Conservation (phyloP, 805 yeast genomes). For the Saturnispora zaruensis region DNA sequence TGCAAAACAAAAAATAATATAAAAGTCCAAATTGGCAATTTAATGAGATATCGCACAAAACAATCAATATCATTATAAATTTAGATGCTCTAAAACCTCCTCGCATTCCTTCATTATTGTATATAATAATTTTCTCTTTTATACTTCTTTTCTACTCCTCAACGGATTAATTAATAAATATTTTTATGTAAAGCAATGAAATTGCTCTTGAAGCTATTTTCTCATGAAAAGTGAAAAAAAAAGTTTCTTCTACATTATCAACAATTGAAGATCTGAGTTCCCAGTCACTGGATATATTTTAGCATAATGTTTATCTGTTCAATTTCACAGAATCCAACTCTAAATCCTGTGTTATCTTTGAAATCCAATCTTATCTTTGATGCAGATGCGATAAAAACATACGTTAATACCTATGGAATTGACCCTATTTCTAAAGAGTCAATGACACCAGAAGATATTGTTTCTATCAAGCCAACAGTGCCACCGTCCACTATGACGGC, state of each 20-base stretch:
- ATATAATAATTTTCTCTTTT: slow-evolving; percentile 3
- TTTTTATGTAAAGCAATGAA: not conserved
- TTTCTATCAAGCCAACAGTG: slow-evolving; percentile 28
- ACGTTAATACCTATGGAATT: slow-evolving; percentile 51
- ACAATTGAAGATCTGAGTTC: not conserved
- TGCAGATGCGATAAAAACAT: slow-evolving; percentile 46
- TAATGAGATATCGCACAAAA: slow-evolving; percentile 5
- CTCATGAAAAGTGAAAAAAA: not conserved
- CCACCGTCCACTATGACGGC: slow-evolving; percentile 12
- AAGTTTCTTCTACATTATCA: not conserved
- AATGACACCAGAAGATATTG: slow-evolving; percentile 47
- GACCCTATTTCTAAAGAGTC: slow-evolving; percentile 74
- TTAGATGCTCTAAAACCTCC: not conserved
- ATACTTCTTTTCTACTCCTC: slow-evolving; percentile 13
- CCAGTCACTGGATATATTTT: not conserved
- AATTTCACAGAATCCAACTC: slow-evolving; percentile 61
- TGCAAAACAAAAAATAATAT: not conserved
- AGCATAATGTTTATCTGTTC: slow-evolving; percentile 22
- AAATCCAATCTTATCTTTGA: slow-evolving; percentile 68
- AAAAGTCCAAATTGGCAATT: slow-evolving; percentile 3
- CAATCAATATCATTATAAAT: not conserved
- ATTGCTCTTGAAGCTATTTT: not conserved
- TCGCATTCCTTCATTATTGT: slow-evolving; percentile 1
- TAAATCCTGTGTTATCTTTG: slow-evolving; percentile 69
- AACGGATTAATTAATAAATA: slow-evolving; percentile 14